phyloP scores from a whole-genome alignment of 768 basidiomycete genomes.

The Cyclocybe aegerita region DNA sequence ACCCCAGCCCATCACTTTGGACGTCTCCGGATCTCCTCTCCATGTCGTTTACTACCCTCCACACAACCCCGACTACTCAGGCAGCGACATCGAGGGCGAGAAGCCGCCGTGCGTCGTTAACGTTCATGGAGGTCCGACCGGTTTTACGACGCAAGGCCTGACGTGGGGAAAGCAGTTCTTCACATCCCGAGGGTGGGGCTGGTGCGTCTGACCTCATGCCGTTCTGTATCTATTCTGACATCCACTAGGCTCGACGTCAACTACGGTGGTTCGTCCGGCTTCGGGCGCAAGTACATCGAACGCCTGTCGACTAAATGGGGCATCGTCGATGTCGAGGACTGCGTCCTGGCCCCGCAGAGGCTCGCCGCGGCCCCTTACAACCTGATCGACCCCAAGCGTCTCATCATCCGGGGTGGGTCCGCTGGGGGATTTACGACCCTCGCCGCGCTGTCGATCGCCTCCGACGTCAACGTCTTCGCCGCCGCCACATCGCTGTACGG shows the following conservation, averaged over 20 bases:
- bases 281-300: constrained; percentile 65
- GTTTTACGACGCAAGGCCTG: constrained; percentile 43
- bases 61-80: constrained; percentile 58
- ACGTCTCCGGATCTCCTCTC: constrained; percentile 34
- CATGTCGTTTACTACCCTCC: constrained; percentile 71
- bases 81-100: constrained; percentile 45
- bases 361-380: constrained; percentile 45
- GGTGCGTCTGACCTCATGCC: constrained; percentile 39
- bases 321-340: constrained; percentile 69
- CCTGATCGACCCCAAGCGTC: constrained; percentile 62
- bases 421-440: constrained; percentile 76
- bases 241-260: constrained; percentile 66
- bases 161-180: constrained; percentile 60
- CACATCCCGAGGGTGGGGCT: constrained; percentile 72
- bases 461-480: constrained; percentile 50
- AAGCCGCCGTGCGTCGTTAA: constrained; percentile 66
- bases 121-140: constrained; percentile 76
- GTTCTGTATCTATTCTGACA: not conserved
- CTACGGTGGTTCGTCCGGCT: constrained; percentile 74
- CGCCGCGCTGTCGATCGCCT: constrained; percentile 38
- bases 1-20: constrained; percentile 48
- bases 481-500: constrained; percentile 70
- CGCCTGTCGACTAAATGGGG: constrained; percentile 73
- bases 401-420: constrained; percentile 70
- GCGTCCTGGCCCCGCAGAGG: constrained; percentile 50